These are phyloP conservation scores for Saccharomyces hybrid DNA, from an alignment of 1,139 yeast genomes.

Conservation along the genomic window DNA sequence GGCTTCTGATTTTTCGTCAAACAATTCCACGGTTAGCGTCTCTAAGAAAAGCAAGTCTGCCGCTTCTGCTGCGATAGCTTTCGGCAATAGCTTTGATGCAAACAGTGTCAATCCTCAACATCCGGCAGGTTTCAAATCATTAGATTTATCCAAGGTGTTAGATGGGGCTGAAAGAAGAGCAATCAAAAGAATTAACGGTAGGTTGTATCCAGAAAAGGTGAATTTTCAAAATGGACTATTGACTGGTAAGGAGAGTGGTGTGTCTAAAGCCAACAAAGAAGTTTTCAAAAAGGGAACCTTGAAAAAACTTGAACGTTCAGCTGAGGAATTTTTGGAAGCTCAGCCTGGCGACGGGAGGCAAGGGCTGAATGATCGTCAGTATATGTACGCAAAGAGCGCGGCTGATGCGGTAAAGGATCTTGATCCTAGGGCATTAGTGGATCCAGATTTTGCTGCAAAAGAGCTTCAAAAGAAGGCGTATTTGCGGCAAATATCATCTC, in stretches of 20 bases:
- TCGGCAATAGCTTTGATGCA: not conserved
- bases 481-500: constrained; percentile 27
- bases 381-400: constrained; percentile 37
- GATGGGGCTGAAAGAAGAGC: constrained; percentile 28
- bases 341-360: not conserved
- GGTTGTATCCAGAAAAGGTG: constrained; percentile 21
- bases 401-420: constrained; percentile 40
- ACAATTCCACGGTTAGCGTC: not conserved
- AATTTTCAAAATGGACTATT: constrained; percentile 19
- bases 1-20: not conserved
- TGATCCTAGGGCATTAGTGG: constrained; percentile 16
- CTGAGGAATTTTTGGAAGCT: constrained; percentile 11
- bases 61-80: not conserved
- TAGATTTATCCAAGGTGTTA: constrained; percentile 25
- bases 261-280: constrained; percentile 1
- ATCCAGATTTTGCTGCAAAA: constrained; percentile 9
- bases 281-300: not conserved
- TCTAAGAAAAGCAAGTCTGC: not conserved
- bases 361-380: not conserved
- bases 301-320: not conserved
- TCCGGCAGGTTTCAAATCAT: not conserved
- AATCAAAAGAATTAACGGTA: constrained; percentile 18
- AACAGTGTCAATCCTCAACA: not conserved
- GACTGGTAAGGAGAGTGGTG: constrained; percentile 6
- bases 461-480: constrained; percentile 14